These are phyloP conservation scores for Jamesozyma gamospora DNA, from an alignment of 805 yeast species.

Conservation along the genomic window DNA sequence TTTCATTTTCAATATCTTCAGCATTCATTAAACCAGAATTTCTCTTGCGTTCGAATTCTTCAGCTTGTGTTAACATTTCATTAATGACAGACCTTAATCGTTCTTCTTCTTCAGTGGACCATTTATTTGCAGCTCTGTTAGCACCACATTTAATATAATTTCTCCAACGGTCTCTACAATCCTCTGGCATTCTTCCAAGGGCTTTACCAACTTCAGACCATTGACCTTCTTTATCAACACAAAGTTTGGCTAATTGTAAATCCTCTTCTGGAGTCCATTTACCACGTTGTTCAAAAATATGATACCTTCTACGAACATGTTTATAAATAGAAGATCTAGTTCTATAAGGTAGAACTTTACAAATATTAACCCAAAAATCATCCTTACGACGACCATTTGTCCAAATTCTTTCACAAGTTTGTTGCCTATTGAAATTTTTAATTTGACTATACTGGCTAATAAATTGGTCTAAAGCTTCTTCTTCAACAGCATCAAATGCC, in stretches of 20 bases:
- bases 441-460: constrained; percentile 58
- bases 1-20: constrained; percentile 11
- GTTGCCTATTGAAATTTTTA: constrained; percentile 51
- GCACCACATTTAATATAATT: constrained; percentile 89
- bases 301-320: constrained; percentile 84
- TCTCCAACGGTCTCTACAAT: constrained; percentile 93
- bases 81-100: constrained; percentile 45
- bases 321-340: constrained; percentile 86
- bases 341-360: constrained; percentile 71
- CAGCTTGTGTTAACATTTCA: constrained; percentile 35
- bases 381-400: constrained; percentile 75
- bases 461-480: constrained; percentile 64
- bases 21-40: constrained; percentile 10
- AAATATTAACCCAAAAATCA: constrained; percentile 78
- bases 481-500: constrained; percentile 37
- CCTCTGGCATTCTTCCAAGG: constrained; percentile 94
- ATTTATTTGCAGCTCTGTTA: constrained; percentile 63
- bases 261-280: constrained; percentile 87
- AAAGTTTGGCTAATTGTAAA: constrained; percentile 49
- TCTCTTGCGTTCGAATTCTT: constrained; percentile 10
- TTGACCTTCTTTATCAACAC: constrained; percentile 61
- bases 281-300: constrained; percentile 78
- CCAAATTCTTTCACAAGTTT: constrained; percentile 82
- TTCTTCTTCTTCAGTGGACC: constrained; percentile 69
- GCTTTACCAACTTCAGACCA: constrained; percentile 80